phyloP scores from a whole-genome alignment of 345 rosid genomes.

The Camelina laxa region DNA sequence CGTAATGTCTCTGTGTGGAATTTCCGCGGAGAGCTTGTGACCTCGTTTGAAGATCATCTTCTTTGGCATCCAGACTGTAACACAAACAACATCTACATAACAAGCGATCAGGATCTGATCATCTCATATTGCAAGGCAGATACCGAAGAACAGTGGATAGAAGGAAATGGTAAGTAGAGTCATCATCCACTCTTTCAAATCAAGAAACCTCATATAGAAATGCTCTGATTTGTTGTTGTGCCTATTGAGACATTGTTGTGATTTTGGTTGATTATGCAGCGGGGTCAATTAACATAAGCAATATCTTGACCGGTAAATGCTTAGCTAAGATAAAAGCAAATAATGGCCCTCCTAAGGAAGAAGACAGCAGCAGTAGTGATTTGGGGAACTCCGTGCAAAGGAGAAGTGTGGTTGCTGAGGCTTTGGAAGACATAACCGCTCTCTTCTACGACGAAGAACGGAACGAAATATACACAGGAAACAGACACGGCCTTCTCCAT shows the following conservation, averaged over 20 bases:
- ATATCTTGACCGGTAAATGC: slow-evolving; percentile 91
- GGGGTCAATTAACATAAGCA: slow-evolving; percentile 89
- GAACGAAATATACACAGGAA: slow-evolving; percentile 86
- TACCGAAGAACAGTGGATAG: slow-evolving; percentile 67
- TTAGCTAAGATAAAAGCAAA: slow-evolving; percentile 73
- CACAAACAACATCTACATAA: slow-evolving; percentile 72
- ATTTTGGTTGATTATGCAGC: slow-evolving; percentile 46
- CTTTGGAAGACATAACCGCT: slow-evolving; percentile 84
- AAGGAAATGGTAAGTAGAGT: slow-evolving; percentile 61
- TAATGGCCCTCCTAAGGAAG: slow-evolving; percentile 51
- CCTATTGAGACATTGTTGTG: slow-evolving; percentile 16
- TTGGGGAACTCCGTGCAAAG: slow-evolving; percentile 40
- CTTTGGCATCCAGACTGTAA: slow-evolving; percentile 82
- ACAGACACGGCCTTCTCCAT: slow-evolving; percentile 70
- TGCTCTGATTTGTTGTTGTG: not conserved
- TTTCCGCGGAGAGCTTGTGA: slow-evolving; percentile 89
- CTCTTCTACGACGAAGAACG: slow-evolving; percentile 89
- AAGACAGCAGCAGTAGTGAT: slow-evolving; percentile 48
- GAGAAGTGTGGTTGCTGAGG: slow-evolving; percentile 65
- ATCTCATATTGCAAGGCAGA: slow-evolving; percentile 81
- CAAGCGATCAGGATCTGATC: slow-evolving; percentile 76
- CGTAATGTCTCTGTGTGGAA: slow-evolving; percentile 82
- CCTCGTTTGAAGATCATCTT: slow-evolving; percentile 89
- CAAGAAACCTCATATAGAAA: slow-evolving; percentile 10
- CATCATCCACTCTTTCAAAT: slow-evolving; percentile 1